Evolutionary conservation across 768 basidiomycete species (phyloP), one percentile per base, ranked within the genome.

Genomic region (Lentinula boryana): DNA sequence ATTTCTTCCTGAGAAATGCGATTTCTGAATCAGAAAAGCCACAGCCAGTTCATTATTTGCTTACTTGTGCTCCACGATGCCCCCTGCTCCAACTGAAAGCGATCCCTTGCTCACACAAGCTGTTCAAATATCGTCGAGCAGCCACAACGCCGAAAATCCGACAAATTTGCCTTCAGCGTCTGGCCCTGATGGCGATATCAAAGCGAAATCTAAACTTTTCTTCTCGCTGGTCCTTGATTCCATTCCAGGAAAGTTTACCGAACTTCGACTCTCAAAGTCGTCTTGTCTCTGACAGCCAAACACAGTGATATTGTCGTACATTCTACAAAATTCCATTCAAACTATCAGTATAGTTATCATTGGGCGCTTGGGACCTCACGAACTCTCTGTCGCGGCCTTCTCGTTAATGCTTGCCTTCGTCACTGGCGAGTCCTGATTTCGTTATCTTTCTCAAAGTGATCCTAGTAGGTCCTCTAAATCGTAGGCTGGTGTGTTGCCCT

Each of bases 331-430:
- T 67, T 89, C 88, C 4, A 79, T 88, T 40, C 89, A 89, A 69
- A 86, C 87, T 3, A 73, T 77, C 16, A 81, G 87, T 16, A 78
- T 89, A 56, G 64, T 88, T 36, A 78, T 90, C 64, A 80, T 80
- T 10, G 87, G 88, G 27, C 83, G 83, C 18, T 78, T 91, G 8
- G 88, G 89, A 2, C 83, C 88, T 18, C 75, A 85, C 63, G 84
- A 88, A 66, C 75, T 91, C 15, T 88, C 88, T 1, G 84, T 82
- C 1, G 80, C 89, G 12, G 88, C 89, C 46, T 87, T 90, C 66
- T 80, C 86, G 32, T 74, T 88, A 68, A 91, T 91, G 88, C 72
- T 91, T 65, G 88, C 88, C 13, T 88, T 84, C 68, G 89, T 89
- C 7, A 87, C 89, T 78, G 86, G 87, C 83, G 73, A 85, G 85